Evolutionary conservation across 495 filamentous ascomycete species (phyloP), one percentile per base, ranked within the genome.

Genomic region (Thermochaetoides thermophila): DNA sequence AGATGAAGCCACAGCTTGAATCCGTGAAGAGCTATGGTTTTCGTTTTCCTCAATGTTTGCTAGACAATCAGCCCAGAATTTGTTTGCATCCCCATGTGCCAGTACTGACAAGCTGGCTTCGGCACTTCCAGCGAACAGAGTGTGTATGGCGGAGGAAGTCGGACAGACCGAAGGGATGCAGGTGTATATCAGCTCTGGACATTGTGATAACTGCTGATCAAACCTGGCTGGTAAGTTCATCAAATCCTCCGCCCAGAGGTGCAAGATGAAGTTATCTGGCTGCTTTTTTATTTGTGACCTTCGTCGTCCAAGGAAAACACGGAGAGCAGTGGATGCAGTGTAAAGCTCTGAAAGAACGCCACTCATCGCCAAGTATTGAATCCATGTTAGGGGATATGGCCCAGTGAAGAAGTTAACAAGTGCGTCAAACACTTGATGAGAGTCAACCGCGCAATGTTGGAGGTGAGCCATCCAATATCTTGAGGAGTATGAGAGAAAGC

Each of bases 361-460:
- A 15, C 37, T 34, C 37, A 40, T 40, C 7, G 31, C 31, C 26
- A 40, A 11, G 16, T 40, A 40, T n/a, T 35, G 37, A n/a, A 40
- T 31, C 37, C 31, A 40, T 4, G 26, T 27, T 5, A 40, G 37
- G 3, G 37, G 36, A 32, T 14, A 33, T 2, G 36, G 36, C 2
- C 37, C 31, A 7, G 6, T 27, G 15, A 34, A 26, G 13, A 40
- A 40, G 6, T n/a, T 27, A n/a, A 31, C 31, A 11, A 40, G 31
- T 2, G 10, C 14, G 14, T 26, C 31, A 14, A 34, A 15, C 3
- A 40, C 26, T 4, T 12, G 8, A 12, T 24, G 15, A 1, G 35
- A 37, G 2, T 26, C 35, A 2, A 17, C 9, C 2, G 31, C 16
- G 21, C 31, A 13, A 3, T 7, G 7, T n/a, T 35, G 13, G 11